These are phyloP conservation scores for Benincasa hispida DNA, from an alignment of 306 rosid genomes.

Conservation along the genomic window DNA sequence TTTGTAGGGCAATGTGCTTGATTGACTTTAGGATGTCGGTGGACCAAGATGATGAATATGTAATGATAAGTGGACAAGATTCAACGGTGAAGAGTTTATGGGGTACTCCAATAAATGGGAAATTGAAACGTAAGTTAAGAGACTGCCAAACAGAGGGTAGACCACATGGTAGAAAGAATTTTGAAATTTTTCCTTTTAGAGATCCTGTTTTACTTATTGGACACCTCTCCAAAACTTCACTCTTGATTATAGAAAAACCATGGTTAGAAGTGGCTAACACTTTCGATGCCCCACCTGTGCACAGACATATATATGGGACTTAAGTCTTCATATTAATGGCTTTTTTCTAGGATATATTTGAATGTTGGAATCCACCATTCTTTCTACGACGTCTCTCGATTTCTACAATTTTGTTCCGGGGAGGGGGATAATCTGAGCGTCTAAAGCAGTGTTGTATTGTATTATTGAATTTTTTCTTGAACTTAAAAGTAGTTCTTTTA, in stretches of 20 bases:
- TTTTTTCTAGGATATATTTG: slow-evolving; percentile 27
- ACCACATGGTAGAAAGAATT: slow-evolving; percentile 38
- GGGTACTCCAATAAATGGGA: slow-evolving; percentile 32
- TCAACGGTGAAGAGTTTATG: slow-evolving; percentile 26
- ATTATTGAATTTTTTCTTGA: slow-evolving; percentile 26
- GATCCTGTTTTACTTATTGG: slow-evolving; percentile 64
- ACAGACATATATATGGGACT: slow-evolving; percentile 83
- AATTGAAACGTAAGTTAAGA: slow-evolving; percentile 31
- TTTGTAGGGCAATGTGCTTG: slow-evolving; percentile 81
- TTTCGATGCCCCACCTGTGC: slow-evolving; percentile 67
- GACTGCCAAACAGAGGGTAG: slow-evolving; percentile 24
- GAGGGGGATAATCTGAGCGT: slow-evolving; percentile 11
- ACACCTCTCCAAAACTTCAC: slow-evolving; percentile 49
- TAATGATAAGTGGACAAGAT: slow-evolving; percentile 31
- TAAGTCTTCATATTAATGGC: slow-evolving; percentile 14
- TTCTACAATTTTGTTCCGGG: slow-evolving; percentile 5
- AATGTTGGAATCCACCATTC: slow-evolving; percentile 18
- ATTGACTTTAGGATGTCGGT: slow-evolving; percentile 79
- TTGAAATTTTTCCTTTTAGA: slow-evolving; percentile 43
- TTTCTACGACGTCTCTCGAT: slow-evolving; percentile 5
- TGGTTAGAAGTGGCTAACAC: slow-evolving; percentile 79
- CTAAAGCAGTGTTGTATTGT: slow-evolving; percentile 46
- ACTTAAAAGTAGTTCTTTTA: slow-evolving; percentile 25
- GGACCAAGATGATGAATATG: slow-evolving; percentile 52
- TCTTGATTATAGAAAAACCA: slow-evolving; percentile 74